Evolutionary conservation across 2,329 filamentous ascomycete species (phyloP).

Genomic region (Rutstroemia sp.): DNA sequence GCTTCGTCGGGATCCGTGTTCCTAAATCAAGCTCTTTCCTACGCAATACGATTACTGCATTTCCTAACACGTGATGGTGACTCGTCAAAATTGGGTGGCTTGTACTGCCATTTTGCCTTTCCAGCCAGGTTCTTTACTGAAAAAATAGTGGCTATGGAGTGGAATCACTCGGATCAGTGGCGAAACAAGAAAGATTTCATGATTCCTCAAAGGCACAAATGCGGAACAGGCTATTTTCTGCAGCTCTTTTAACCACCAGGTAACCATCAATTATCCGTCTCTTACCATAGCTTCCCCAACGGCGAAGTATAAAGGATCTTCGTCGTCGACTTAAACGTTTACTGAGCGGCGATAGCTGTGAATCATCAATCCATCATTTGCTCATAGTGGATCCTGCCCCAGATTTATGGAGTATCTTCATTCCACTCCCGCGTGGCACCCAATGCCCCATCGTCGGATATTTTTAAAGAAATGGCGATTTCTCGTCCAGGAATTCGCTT

Average conservation of each 20-base stretch:
- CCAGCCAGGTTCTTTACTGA: neutral
- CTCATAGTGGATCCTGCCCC: neutral
- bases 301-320: no score
- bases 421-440: no score
- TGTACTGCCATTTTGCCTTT: neutral
- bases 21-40: constrained; percentile 1
- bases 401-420: neutral
- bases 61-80: no score
- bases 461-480: neutral
- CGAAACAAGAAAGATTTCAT: constrained; percentile 9
- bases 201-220: neutral
- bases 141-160: constrained; percentile 6
- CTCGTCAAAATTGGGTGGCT: no score
- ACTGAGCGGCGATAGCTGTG: no score
- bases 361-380: neutral
- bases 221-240: neutral
- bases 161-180: neutral
- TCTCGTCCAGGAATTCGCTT: no score
- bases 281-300: neutral
- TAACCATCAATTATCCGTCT: no score
- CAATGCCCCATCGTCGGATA: no score
- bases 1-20: constrained; percentile 6
- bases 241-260: no score
- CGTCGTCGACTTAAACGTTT: neutral
- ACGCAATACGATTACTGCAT: constrained; percentile 1